These are phyloP conservation scores for Inosperma sp. DNA, from an alignment of 768 basidiomycete genomes.

Conservation along the genomic window DNA sequence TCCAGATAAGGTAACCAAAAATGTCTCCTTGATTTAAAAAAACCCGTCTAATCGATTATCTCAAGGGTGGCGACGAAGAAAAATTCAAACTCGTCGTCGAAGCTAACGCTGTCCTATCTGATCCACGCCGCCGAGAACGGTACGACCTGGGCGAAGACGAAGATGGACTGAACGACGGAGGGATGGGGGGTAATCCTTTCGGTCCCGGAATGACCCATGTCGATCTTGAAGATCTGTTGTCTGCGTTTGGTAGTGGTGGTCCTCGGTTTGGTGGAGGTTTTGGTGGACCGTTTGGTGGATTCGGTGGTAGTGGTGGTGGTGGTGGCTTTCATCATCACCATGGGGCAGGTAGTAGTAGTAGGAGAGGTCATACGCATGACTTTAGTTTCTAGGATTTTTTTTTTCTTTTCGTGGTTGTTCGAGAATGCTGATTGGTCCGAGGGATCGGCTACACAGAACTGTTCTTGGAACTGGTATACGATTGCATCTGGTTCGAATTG, in stretches of 20 bases:
- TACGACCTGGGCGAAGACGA: constrained; percentile 84
- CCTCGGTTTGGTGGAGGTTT: constrained; percentile 29
- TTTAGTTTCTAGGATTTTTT: constrained; percentile 27
- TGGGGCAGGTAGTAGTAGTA: constrained; percentile 16
- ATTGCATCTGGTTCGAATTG: no score
- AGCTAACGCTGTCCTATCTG: constrained; percentile 78
- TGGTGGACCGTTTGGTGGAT: constrained; percentile 21
- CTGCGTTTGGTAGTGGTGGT: constrained; percentile 53
- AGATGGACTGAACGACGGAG: constrained; percentile 52
- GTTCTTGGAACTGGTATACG: no score
- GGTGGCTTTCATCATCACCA: no score
- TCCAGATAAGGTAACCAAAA: constrained; percentile 64
- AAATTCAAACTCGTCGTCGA: constrained; percentile 90
- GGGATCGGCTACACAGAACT: no score
- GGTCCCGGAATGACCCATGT: constrained; percentile 37
- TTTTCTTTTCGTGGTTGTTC: neutral
- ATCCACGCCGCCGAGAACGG: constrained; percentile 63
- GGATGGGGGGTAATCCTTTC: constrained; percentile 43
- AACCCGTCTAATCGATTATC: neutral
- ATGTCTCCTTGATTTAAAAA: neutral
- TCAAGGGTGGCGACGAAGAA: constrained; percentile 88
- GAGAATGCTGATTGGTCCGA: no score
- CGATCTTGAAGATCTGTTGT: constrained; percentile 61
- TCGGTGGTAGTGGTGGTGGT: constrained; percentile 18
- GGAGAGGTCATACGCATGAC: constrained; percentile 27